These are phyloP conservation scores for Cryptosporidium meleagridis DNA, from an alignment of 169 alveolate species.

Conservation along the genomic window DNA sequence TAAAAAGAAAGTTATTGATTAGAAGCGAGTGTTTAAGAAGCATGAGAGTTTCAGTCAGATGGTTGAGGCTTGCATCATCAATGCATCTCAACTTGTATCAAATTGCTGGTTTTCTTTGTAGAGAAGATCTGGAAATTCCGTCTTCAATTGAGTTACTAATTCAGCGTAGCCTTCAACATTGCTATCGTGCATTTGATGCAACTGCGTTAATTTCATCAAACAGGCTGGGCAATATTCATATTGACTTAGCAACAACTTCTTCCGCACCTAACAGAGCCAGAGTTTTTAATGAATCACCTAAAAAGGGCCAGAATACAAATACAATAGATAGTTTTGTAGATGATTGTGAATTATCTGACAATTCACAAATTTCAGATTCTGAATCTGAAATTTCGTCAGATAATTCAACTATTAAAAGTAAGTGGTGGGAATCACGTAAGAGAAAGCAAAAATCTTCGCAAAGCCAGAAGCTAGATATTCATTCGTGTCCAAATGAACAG, in stretches of 20 bases:
- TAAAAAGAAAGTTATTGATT: slow-evolving; percentile 84
- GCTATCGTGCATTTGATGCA: slow-evolving; percentile 80
- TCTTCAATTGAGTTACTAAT: slow-evolving; percentile 87
- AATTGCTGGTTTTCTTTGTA: slow-evolving; percentile 86
- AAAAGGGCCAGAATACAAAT: slow-evolving; percentile 15
- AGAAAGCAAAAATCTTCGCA: slow-evolving; percentile 76
- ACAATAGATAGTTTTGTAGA: slow-evolving; percentile 11
- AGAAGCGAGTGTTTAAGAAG: slow-evolving; percentile 91
- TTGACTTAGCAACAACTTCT: slow-evolving; percentile 77
- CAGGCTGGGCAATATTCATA: slow-evolving; percentile 77
- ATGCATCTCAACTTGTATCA: slow-evolving; percentile 88
- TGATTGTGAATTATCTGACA: slow-evolving; percentile 3
- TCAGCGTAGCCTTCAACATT: slow-evolving; percentile 69
- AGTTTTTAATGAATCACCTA: slow-evolving; percentile 5
- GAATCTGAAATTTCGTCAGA: slow-evolving; percentile 35
- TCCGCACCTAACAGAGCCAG: slow-evolving; percentile 24
- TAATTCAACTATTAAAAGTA: slow-evolving; percentile 39
- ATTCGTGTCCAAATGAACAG: slow-evolving; percentile 25
- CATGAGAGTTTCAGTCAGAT: slow-evolving; percentile 88
- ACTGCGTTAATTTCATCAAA: slow-evolving; percentile 79
- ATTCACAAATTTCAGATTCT: slow-evolving; percentile 11
- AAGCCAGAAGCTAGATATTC: slow-evolving; percentile 27
- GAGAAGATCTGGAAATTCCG: slow-evolving; percentile 88
- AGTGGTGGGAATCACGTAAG: slow-evolving; percentile 74
- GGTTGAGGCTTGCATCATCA: slow-evolving; percentile 87